Percentiles rank a stretch among this genome's conserved stretches.
phyloP scores from a whole-genome alignment of 2,329 filamentous ascomycete genomes.

The Hypoxylon sp. region DNA sequence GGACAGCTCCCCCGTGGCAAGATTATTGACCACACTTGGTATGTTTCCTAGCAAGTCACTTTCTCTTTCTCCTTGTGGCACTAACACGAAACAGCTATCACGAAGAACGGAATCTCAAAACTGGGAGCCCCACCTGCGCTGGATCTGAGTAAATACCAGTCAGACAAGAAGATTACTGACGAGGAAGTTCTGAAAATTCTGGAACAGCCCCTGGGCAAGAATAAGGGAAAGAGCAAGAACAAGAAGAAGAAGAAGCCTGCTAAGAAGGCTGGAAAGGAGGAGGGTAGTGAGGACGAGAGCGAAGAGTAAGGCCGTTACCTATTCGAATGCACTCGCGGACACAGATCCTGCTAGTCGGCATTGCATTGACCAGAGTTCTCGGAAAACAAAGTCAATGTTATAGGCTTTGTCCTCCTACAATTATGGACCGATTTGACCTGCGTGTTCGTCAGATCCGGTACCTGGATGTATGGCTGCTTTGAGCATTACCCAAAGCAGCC shows the following conservation, averaged over 20 bases:
- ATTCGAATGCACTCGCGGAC: constrained; percentile 1
- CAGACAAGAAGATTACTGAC: constrained; percentile 97
- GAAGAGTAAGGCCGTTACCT: constrained; percentile 36
- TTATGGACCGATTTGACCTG: constrained; percentile 12
- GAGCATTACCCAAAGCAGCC: constrained; percentile 9
- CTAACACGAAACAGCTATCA: constrained; percentile 73
- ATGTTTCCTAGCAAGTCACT: constrained; percentile 54
- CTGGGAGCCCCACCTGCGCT: constrained; percentile 78
- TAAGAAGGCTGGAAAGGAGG: constrained; percentile 58
- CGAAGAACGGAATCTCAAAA: constrained; percentile 94
- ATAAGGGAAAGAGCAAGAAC: constrained; percentile 93
- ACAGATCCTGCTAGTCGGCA: constrained; percentile 25
- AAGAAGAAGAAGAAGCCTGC: constrained; percentile 79
- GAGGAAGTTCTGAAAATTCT: constrained; percentile 96
- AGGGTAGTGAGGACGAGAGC: constrained; percentile 37
- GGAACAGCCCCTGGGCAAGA: constrained; percentile 84
- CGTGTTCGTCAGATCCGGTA: constrained; percentile 8
- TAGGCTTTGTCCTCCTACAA: constrained; percentile 7
- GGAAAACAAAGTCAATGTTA: constrained; percentile 2
- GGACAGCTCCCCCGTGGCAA: constrained; percentile 83
- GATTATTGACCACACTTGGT: constrained; percentile 93
- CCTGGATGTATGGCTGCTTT: constrained; percentile 12
- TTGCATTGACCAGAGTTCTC: constrained; percentile 6
- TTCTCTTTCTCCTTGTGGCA: constrained; percentile 17
- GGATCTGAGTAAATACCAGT: constrained; percentile 84